These are phyloP conservation scores for Nakaseomyces uthaithaninus DNA, from an alignment of 1,139 yeast genomes.

Conservation along the genomic window DNA sequence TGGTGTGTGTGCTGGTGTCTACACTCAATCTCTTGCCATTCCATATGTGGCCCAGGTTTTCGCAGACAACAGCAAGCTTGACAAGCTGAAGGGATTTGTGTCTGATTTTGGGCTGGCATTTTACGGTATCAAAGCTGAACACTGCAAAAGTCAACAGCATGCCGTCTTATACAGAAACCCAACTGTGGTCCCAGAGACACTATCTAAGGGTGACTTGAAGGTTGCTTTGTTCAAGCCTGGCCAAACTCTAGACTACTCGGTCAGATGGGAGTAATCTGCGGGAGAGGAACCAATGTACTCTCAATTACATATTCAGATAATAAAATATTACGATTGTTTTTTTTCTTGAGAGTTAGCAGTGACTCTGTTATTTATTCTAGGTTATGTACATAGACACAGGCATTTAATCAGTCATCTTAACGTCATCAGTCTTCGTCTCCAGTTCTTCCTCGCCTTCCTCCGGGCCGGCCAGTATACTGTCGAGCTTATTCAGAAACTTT, in stretches of 20 bases:
- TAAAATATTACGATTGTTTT: neutral
- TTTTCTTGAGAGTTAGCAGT: neutral
- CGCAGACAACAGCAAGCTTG: conserved; percentile 55
- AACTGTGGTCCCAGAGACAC: conserved; percentile 50
- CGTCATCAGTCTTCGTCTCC: conserved; percentile 19
- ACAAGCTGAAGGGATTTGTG: conserved; percentile 64
- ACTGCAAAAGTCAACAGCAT: conserved; percentile 39
- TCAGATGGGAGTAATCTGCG: conserved; percentile 54
- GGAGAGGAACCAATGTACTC: too few species aligned
- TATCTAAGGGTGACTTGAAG: conserved; percentile 38
- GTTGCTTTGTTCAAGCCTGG: conserved; percentile 94
- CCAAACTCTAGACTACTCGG: conserved; percentile 61
- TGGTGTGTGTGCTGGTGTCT: conserved; percentile 96
- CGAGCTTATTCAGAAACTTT: conserved; percentile 44
- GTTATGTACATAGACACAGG: neutral
- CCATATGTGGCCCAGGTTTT: conserved; percentile 83
- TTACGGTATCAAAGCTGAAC: conserved; percentile 46
- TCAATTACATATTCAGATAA: too few species aligned
- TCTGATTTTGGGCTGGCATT: conserved; percentile 64
- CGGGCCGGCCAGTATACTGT: conserved; percentile 43
- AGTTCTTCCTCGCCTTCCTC: conserved; percentile 34
- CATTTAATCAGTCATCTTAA: conserved; percentile 16
- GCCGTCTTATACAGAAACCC: conserved; percentile 45
- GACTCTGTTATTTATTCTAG: neutral
- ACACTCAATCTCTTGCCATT: conserved; percentile 76